Base-by-base conservation (phyloP, 2,329 filamentous ascomycete genomes). In the Byssochlamys sp. region DNA sequence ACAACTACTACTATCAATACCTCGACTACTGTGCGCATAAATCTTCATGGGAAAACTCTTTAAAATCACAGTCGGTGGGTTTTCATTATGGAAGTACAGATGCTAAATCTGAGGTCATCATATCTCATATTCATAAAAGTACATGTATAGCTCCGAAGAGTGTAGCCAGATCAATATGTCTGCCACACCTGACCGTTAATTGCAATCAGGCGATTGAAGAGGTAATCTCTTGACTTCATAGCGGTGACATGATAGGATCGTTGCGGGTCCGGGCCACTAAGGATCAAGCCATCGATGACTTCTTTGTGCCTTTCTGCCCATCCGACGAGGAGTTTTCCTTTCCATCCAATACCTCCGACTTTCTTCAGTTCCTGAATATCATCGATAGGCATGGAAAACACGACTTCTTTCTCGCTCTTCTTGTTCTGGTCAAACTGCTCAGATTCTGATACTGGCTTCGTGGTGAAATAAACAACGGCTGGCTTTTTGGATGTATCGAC, bases 101-200 rank as follows among this genome's bases (percentile, higher is more conserved):
- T 3, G 14, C 14, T 45, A 45, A 45, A 45, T n/a, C 7, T 6
- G 14, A 45, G 35, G 7, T 19, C 4, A 7, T 45, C 12, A 19
- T 27, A 51, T 27, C 9, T 26, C 49, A 27, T 26, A 24, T 51
- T 9, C 9, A 26, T 26, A 4, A 3, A 51, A 11, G 24, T 51
- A 51, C 49, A 51, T 51, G 49, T 26, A 51, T 14, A 12, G 4
- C n/a, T 27, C 11, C 24, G 24, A 51, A 26, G 49, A 3, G 24
- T 12, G 2, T 12, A 51, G 3, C 19, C 49, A 28, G 31, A 19
- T 63, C 50, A 92, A 84, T 84, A 89, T 57, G 81, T 81, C 76
- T 90, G 88, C 90, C 89, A 94, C 78, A 90, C 90, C 79, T 94
- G 89, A 12, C 81, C 81, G 1, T 88, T 88, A 73, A 92, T 88